Base-by-base conservation (phyloP, 2,329 filamentous ascomycete genomes). In the Penicillium palitans region DNA sequence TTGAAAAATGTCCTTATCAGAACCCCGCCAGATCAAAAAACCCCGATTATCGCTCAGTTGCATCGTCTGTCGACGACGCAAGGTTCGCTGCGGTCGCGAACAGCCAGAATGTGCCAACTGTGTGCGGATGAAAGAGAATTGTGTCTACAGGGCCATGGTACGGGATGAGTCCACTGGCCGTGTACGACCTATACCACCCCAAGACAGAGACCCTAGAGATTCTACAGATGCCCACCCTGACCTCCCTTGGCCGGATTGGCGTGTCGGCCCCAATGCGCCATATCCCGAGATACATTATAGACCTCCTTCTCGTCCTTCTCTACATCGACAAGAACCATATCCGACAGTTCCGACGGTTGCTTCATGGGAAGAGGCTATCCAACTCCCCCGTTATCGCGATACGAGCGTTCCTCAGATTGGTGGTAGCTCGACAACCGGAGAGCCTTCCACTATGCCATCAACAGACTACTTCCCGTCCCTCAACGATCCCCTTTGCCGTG, bases 41-140 rank as follows among this genome's bases (percentile, higher is more conserved):
- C 61, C 61, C 6, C 59, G 61, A 29, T 24, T 63, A 27, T 52
- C 55, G 15, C 60, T 64, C 3, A 64, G 52, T 17, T 64, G 61
- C 41, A 49, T 37, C 19, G 53, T 58, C 13, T 64, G 61, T 46
- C 57, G 60, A 3, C 49, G 54, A n/a, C 61, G 60, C 19, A 64
- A 64, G 37, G 61, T 64, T 24, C 54, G 60, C 42, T 64, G 61
- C 15, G 61, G 61, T 33, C 52, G 58, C 17, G 61, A 64, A 37
- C 60, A 62, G 9, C 61, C 61, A 47, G n/a, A 53, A 49, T 64
- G 61, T 21, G 53, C 42, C 33, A 64, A 64, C 39, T 62, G 61
- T 51, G 31, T 58, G 21, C 53, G 57, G 25, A 49, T 62, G 47
- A 55, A 61, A 24, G 45, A 60, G 39, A 44, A 19, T 25, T 64